These are phyloP conservation scores for Alternaria solani DNA, from an alignment of 2,329 filamentous ascomycete species.

Conservation along the genomic window DNA sequence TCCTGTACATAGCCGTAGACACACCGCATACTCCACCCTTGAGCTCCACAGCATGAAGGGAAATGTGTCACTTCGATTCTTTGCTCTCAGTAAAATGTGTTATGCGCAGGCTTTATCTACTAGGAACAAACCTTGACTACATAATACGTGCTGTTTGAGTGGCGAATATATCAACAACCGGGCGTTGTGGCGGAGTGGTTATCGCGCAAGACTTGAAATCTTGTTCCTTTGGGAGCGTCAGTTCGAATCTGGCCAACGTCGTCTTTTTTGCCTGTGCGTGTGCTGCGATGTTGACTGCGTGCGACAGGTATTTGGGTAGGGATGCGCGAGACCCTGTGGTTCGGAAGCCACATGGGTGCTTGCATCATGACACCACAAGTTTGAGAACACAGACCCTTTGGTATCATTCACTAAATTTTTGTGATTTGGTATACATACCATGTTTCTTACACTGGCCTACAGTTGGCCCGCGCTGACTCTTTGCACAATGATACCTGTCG, in stretches of 20 bases:
- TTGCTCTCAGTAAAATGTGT: not conserved
- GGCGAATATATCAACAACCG: not conserved
- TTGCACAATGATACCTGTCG: slow-evolving; percentile 91
- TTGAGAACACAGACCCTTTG: not conserved
- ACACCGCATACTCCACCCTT: not conserved
- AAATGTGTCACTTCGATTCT: not conserved
- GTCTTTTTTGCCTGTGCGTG: slow-evolving; percentile 13
- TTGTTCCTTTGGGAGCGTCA: slow-evolving; percentile 49
- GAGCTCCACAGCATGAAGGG: not conserved
- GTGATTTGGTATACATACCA: not conserved
- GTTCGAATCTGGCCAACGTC: slow-evolving; percentile 49
- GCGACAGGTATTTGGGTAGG: not conserved
- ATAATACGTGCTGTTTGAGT: not conserved
- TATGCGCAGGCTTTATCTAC: not conserved
- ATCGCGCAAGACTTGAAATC: slow-evolving; percentile 52
- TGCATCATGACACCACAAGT: not conserved
- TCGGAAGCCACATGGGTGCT: not conserved
- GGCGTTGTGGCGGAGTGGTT: slow-evolving; percentile 49
- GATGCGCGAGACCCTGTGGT: not conserved
- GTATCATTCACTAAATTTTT: not conserved
- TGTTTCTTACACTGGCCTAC: slow-evolving; percentile 9
- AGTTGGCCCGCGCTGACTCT: slow-evolving; percentile 59
- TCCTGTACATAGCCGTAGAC: not conserved
- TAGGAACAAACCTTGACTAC: not conserved
- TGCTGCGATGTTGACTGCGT: not conserved